phyloP scores from a whole-genome alignment of 108 stramenopile genomes.

The Pseudonitzschia delicatissima region DNA sequence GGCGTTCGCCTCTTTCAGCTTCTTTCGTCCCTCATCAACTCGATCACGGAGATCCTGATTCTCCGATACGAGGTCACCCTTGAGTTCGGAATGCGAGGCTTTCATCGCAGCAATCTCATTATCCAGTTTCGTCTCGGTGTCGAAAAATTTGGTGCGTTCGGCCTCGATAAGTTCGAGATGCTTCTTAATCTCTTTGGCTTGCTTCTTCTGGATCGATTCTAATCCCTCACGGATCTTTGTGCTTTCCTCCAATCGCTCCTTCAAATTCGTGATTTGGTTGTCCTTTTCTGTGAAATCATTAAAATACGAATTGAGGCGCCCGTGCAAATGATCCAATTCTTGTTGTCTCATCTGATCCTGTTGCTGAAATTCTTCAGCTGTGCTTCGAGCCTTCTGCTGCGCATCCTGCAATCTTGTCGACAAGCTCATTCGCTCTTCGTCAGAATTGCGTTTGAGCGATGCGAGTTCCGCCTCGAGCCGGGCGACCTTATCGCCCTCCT shows the following conservation, averaged over 20 bases:
- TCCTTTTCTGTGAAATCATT: slow-evolving; percentile 31
- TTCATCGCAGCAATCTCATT: slow-evolving; percentile 27
- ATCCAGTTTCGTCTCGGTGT: slow-evolving; percentile 20
- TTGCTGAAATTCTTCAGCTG: slow-evolving; percentile 32
- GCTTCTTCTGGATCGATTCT: slow-evolving; percentile 10
- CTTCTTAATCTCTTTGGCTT: slow-evolving; percentile 14
- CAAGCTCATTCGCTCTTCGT: slow-evolving; percentile 27
- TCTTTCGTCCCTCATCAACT: slow-evolving; percentile 11
- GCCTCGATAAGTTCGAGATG: slow-evolving; percentile 15
- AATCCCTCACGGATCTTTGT: not conserved
- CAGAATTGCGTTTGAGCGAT: slow-evolving; percentile 20
- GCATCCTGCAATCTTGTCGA: slow-evolving; percentile 24
- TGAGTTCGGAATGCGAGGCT: slow-evolving; percentile 16
- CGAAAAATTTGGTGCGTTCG: slow-evolving; percentile 12
- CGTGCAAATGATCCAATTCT: slow-evolving; percentile 37
- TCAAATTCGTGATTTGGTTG: slow-evolving; percentile 11
- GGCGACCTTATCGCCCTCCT: slow-evolving; percentile 21
- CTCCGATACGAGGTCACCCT: slow-evolving; percentile 1
- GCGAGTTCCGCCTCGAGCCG: slow-evolving; percentile 20
- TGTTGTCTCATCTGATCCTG: slow-evolving; percentile 27
- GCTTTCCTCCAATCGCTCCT: slow-evolving; percentile 13
- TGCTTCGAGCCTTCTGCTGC: slow-evolving; percentile 29
- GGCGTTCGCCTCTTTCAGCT: slow-evolving; percentile 12
- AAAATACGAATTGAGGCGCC: slow-evolving; percentile 18
- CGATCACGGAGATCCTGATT: slow-evolving; percentile 15